Evolutionary conservation across 164 flowering plant species (phyloP), one percentile per base, ranked within the genome.

Genomic region (Tetracentron sinense): DNA sequence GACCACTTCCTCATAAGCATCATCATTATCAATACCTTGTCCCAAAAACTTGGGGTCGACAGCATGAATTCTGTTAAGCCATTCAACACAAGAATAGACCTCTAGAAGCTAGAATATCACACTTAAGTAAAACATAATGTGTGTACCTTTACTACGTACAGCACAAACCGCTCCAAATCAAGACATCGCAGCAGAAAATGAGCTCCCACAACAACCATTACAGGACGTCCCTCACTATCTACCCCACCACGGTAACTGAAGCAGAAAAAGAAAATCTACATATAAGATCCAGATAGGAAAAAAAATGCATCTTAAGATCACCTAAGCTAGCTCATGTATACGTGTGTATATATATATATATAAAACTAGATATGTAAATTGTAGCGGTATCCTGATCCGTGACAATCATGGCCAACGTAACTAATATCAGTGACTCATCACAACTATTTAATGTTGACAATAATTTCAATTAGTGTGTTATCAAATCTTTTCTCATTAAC

Each of bases 131-230:
- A 19, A n/a, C 21, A 27, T 20, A 64, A 27, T 33, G 25, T 25
- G 25, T 44, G 66, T 67, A 92, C 99, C 98, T 95, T 95, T 31
- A 90, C 85, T 5, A 92, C 89, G 74, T 90, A 75, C 11, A 90
- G 82, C 49, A 95, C 83, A 81, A 95, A 95, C 2, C 95, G 89
- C 74, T 95, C 98, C 58, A 95, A 80, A 86, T 95, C 99, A 71
- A 95, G 97, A 79, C 99, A 95, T n/a, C 99, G 82, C 65, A 90
- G 78, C 63, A 95, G 82, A 74, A 95, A 92, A 80, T 95, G 99
- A 62, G 99, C 99, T 65, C 99, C 99, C 49, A 95, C 99, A 63
- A 95, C 87, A 22, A 95, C 99, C 95, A 95, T 90, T 6, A 95
- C 90, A 54, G 99, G 98, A n/a, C 85, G 96, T 21, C 99, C 99